phyloP scores from a whole-genome alignment of 2,329 filamentous ascomycete species.

The Tolypocladium ovalisporum region DNA sequence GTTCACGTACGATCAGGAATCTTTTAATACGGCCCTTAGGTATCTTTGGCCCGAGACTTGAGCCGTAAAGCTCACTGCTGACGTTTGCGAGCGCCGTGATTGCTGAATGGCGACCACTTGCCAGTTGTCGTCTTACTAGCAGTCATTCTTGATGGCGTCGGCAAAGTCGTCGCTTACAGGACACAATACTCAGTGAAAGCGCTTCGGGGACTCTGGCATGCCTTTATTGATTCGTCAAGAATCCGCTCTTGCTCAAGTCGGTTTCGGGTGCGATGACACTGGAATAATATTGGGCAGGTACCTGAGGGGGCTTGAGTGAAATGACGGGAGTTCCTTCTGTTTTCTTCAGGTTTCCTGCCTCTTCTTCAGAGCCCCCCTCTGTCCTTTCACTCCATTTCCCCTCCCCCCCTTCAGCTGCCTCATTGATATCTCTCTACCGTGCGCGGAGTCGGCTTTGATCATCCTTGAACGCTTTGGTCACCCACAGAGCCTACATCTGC shows the following conservation, averaged over 20 bases:
- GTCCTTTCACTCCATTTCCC: not conserved
- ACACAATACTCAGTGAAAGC: no score
- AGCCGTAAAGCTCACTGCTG: no score
- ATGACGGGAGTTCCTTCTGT: not conserved
- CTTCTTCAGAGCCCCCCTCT: not conserved
- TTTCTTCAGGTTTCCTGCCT: not conserved
- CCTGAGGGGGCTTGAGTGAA: no score
- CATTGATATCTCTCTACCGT: not conserved
- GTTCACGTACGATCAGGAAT: no score
- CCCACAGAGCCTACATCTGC: constrained; percentile 3
- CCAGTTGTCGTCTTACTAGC: no score
- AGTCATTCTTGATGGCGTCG: no score
- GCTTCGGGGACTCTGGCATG: not conserved
- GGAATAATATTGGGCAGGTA: not conserved
- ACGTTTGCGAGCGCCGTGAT: not conserved
- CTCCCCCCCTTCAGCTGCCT: not conserved
- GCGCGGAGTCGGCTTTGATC: not conserved
- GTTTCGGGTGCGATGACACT: no score
- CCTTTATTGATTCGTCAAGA: not conserved
- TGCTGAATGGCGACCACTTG: not conserved
- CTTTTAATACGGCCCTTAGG: no score
- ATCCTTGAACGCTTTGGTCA: not conserved
- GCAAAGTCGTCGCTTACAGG: not conserved
- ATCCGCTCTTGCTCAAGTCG: not conserved
- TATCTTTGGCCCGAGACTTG: no score